phyloP scores from a whole-genome alignment of 495 filamentous ascomycete species.

The Durotheca rogersii region DNA sequence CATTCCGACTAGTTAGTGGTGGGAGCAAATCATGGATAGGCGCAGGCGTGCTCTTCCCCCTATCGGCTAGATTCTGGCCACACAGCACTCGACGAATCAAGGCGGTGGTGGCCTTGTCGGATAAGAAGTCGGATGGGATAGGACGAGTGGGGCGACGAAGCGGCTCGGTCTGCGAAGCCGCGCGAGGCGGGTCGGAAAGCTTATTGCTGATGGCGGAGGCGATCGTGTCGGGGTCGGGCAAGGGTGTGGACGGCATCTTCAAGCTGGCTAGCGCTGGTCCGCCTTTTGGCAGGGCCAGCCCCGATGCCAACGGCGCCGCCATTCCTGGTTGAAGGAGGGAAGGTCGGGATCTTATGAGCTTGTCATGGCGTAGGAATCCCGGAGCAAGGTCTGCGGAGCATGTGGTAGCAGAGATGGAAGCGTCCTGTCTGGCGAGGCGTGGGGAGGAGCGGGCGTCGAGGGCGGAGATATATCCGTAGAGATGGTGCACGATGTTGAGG shows the following conservation, averaged over 20 bases:
- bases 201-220: conserved; percentile 20
- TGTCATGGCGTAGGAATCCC: conserved; percentile 9
- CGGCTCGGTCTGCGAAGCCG: conserved; percentile 17
- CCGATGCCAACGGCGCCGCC: conserved; percentile 23
- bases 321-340: conserved; percentile 27
- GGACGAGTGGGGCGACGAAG: conserved; percentile 36
- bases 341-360: conserved; percentile 5
- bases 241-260: conserved; percentile 31
- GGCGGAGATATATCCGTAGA: too few species aligned
- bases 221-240: conserved; percentile 29
- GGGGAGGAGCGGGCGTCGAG: too few species aligned
- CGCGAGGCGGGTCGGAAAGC: conserved; percentile 11
- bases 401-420: background rate
- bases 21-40: conserved; percentile 78
- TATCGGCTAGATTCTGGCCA: conserved; percentile 48
- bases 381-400: background rate
- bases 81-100: conserved; percentile 56
- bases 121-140: conserved; percentile 44
- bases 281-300: conserved; percentile 23
- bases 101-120: conserved; percentile 52
- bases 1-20: conserved; percentile 88
- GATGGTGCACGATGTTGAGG: too few species aligned
- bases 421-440: background rate
- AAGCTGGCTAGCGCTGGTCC: conserved; percentile 27
- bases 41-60: conserved; percentile 40